phyloP scores from a whole-genome alignment of 2,329 filamentous ascomycete genomes.

The Gremmenia infestans region DNA sequence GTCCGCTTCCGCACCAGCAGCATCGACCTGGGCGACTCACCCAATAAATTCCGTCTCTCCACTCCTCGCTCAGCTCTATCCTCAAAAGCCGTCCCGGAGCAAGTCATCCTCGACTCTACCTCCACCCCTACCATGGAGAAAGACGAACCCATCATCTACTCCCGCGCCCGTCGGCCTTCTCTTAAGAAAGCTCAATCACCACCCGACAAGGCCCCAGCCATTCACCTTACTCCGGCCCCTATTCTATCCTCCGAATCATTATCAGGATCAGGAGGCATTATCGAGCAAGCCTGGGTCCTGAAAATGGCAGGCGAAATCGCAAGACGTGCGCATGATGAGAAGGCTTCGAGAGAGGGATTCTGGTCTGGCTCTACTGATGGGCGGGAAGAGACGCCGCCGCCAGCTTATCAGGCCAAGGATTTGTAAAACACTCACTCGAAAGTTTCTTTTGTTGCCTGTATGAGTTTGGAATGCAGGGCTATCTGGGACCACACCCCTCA shows the following conservation, averaged over 20 bases:
- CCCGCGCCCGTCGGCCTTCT: constrained; percentile 15
- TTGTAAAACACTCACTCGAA: constrained; percentile 4
- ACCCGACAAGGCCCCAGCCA: constrained; percentile 18
- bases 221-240: constrained; percentile 15
- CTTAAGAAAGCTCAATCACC: constrained; percentile 13
- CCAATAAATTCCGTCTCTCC: constrained; percentile 23
- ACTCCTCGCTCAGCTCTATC: constrained; percentile 14
- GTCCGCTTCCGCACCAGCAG: constrained; percentile 31
- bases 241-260: constrained; percentile 9
- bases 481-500: no score
- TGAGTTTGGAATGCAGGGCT: no score
- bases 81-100: constrained; percentile 15
- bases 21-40: constrained; percentile 35
- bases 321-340: constrained; percentile 80
- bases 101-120: constrained; percentile 12
- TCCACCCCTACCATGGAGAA: constrained; percentile 11
- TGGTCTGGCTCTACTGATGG: constrained; percentile 41
- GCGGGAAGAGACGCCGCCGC: constrained; percentile 53
- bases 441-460: no score
- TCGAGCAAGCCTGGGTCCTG: constrained; percentile 71
- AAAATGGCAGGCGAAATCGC: constrained; percentile 95
- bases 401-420: constrained; percentile 49
- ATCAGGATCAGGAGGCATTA: constrained; percentile 31
- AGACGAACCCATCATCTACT: constrained; percentile 12
- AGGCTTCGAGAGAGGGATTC: constrained; percentile 45